Evolutionary conservation across 768 basidiomycete species (phyloP).

Genomic region (Mycena floridula): DNA sequence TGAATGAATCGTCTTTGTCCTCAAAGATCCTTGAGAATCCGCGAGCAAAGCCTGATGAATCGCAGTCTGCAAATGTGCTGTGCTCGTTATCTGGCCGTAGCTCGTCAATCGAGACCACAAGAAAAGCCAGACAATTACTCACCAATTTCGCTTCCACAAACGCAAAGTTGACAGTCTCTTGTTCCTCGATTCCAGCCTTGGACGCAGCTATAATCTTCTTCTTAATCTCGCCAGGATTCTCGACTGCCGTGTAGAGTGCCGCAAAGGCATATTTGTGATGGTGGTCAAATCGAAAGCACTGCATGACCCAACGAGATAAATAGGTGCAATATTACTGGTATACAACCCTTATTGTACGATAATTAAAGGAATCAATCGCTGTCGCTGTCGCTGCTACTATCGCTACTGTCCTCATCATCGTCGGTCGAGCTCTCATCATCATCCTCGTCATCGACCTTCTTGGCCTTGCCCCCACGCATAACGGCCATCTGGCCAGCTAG

Average conservation of each 20-base stretch:
- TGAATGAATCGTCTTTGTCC: constrained; percentile 86
- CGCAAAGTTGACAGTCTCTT: constrained; percentile 81
- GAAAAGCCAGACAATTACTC: constrained; percentile 49
- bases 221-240: constrained; percentile 56
- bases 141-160: constrained; percentile 92
- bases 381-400: constrained; percentile 53
- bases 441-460: constrained; percentile 45
- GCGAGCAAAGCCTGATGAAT: constrained; percentile 78
- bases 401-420: constrained; percentile 45
- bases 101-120: constrained; percentile 1
- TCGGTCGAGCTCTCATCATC: constrained; percentile 43
- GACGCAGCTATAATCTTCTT: constrained; percentile 69
- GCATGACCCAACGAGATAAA: too few species aligned
- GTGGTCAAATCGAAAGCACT: constrained; percentile 50
- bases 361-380: constrained; percentile 34
- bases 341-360: too few species aligned
- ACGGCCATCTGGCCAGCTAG: constrained; percentile 97
- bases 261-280: constrained; percentile 44
- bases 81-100: constrained; percentile 76
- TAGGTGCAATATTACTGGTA: too few species aligned
- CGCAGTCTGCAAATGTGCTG: constrained; percentile 77
- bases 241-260: constrained; percentile 62
- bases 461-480: constrained; percentile 86
- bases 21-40: constrained; percentile 46
- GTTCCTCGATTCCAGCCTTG: constrained; percentile 52